phyloP scores from a whole-genome alignment of 1,284 basidiomycete genomes.

The Coriolopsis trogii region DNA sequence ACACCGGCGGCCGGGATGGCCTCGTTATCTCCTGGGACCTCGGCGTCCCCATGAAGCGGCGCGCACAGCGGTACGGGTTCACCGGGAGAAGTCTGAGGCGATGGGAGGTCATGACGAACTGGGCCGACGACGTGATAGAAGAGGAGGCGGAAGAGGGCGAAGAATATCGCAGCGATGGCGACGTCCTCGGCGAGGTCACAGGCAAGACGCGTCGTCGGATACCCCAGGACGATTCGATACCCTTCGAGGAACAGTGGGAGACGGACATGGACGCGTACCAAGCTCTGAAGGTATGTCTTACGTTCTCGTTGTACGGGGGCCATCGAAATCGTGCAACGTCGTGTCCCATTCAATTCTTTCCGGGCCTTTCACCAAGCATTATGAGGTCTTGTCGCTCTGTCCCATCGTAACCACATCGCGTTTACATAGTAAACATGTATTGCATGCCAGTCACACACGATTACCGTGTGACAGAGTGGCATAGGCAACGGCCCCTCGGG shows the following conservation, averaged over 20 bases:
- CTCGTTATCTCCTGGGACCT: conserved; percentile 93
- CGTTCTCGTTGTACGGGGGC: background rate
- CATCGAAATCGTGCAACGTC: too few species aligned
- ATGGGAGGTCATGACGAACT: conserved; percentile 82
- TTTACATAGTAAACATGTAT: too few species aligned
- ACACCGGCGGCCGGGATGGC: conserved; percentile 93
- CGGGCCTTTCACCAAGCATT: too few species aligned
- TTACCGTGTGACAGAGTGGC: too few species aligned
- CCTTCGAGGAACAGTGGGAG: conserved; percentile 82
- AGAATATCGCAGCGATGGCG: conserved; percentile 63
- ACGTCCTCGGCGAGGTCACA: conserved; percentile 74
- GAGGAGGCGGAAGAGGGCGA: conserved; percentile 60
- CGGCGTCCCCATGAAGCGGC: conserved; percentile 60
- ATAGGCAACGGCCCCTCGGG: too few species aligned
- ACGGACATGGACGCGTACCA: conserved; percentile 56
- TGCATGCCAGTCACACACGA: too few species aligned
- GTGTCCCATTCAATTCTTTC: too few species aligned
- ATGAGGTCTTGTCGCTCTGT: too few species aligned
- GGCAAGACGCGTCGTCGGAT: conserved; percentile 28
- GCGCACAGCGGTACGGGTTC: conserved; percentile 40
- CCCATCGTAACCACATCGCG: too few species aligned
- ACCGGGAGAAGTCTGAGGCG: conserved; percentile 34
- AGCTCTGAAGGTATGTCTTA: conserved; percentile 51
- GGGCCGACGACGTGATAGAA: conserved; percentile 71
- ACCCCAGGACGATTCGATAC: conserved; percentile 42